Evolutionary conservation across 2,329 filamentous ascomycete species (phyloP), one percentile per base, ranked within the genome.

Genomic region (Exophiala viscosa): DNA sequence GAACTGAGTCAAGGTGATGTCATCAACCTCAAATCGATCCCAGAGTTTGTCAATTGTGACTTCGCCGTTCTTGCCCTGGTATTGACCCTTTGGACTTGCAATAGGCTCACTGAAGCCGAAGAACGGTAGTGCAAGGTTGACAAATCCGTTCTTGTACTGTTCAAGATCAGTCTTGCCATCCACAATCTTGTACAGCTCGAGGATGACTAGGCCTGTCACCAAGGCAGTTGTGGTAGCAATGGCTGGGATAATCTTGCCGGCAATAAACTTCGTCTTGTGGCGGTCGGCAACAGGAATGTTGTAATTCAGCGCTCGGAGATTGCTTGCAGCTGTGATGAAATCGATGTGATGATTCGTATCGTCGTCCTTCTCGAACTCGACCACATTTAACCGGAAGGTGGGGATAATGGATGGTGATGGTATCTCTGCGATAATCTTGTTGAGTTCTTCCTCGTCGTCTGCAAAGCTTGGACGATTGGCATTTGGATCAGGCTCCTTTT

Each of bases 181-280:
- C 41, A 99, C 79, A 59, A 99, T 82, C 83, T 99, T 99, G 85
- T 89, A 96, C 43, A 97, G 76, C 76, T 99, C 93, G 41, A 99
- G 76, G 13, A 95, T 81, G 48, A 99, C 90, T 41, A 99, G 79
- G 53, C 93, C 93, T 2, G 93, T 99, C 10, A 97, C 92, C 52
- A 99, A 78, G 2, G 93, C 92, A 2, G 93, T 99, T 0, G 93
- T 97, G 2, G 93, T 99, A 40, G 93, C 93, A 70, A 99, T 99
- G 41, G 93, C 93, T 17, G 93, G 93, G 61, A 99, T 99, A 63
- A 99, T 99, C 82, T 99, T 99, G 70, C 93, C 93, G 31, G 93
- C 95, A 68, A 99, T 99, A 73, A 99, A 97, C 78, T 99, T 99
- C 57, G 92, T 99, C 84, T 93, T 95, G 80, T 96, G 93, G 57